A percentile compares a stretch with the other conserved stretches of the same genome.
These are phyloP conservation scores for Spergularia bocconei DNA, from an alignment of 148 eudicot species.

Conservation along the genomic window DNA sequence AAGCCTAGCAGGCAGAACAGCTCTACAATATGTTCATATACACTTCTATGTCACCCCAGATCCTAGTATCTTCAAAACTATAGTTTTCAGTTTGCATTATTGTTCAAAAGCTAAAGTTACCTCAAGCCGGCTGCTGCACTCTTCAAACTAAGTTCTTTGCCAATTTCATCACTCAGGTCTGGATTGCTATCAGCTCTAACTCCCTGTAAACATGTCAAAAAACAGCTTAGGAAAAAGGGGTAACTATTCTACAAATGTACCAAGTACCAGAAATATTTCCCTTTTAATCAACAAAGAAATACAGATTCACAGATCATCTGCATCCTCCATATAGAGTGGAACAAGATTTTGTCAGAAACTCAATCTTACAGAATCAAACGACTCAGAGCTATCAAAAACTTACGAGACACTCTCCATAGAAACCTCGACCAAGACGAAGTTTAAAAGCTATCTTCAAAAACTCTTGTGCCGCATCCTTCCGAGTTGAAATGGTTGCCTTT, in stretches of 20 bases:
- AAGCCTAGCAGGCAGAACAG: not conserved
- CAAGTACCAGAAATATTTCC: not conserved
- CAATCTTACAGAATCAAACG: conserved; percentile 9
- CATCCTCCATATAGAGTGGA: not conserved
- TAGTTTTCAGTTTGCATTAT: not conserved
- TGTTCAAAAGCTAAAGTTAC: conserved; percentile 35
- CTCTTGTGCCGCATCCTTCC: conserved; percentile 44
- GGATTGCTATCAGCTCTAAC: conserved; percentile 72
- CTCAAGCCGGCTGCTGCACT: conserved; percentile 87
- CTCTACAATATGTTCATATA: conserved; percentile 8
- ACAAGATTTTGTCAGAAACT: not conserved
- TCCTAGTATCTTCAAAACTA: not conserved
- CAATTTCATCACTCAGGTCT: conserved; percentile 63
- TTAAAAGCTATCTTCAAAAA: conserved; percentile 55
- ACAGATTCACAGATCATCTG: conserved; percentile 4
- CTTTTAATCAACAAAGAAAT: no score
- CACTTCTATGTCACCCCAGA: not conserved
- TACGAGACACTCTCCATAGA: conserved; percentile 94
- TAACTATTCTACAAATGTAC: not conserved
- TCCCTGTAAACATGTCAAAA: conserved; percentile 40
- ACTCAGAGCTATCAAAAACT: conserved; percentile 15
- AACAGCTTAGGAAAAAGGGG: not conserved
- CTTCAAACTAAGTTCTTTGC: conserved; percentile 68
- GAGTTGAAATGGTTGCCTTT: conserved; percentile 37
- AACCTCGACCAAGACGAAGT: conserved; percentile 72